These are phyloP conservation scores for Malassezia restricta DNA, from an alignment of 1,284 basidiomycete species.

Conservation along the genomic window DNA sequence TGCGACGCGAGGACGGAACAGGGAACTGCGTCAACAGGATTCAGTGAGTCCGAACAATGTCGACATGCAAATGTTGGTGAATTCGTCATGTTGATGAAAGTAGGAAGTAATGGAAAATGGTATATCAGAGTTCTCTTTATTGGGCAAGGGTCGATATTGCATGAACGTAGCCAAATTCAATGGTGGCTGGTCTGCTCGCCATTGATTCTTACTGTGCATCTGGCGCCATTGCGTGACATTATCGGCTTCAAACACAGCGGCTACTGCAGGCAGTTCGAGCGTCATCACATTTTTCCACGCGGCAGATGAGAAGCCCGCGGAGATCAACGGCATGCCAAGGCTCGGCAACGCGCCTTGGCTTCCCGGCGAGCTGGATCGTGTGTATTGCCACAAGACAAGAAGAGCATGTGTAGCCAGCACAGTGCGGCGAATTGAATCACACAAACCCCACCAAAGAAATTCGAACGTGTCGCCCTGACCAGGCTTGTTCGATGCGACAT, in stretches of 20 bases:
- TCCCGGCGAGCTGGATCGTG: background rate
- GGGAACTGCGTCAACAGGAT: background rate
- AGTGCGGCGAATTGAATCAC: slow-evolving; percentile 25
- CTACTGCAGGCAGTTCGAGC: slow-evolving; percentile 19
- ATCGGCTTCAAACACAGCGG: slow-evolving; percentile 22
- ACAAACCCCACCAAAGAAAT: slow-evolving; percentile 12
- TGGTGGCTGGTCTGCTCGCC: background rate
- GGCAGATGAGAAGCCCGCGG: background rate
- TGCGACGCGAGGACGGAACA: background rate
- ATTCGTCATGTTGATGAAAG: slow-evolving; percentile 23
- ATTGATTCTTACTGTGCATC: background rate
- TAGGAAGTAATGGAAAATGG: slow-evolving; percentile 9
- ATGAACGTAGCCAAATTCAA: background rate
- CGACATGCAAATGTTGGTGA: slow-evolving; percentile 25
- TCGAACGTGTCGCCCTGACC: background rate
- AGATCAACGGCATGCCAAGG: slow-evolving; percentile 8
- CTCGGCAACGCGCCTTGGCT: background rate
- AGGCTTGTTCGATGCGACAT: background rate
- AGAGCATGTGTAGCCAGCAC: slow-evolving; percentile 22
- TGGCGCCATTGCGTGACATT: slow-evolving; percentile 11
- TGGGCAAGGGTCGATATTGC: background rate
- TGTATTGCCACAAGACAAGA: slow-evolving; percentile 10
- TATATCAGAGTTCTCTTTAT: background rate
- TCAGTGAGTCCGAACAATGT: slow-evolving; percentile 18
- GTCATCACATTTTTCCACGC: slow-evolving; percentile 13